Conservation (phyloP, 2,329 filamentous ascomycete genomes). For the Cylindrodendrum hubeiense region DNA sequence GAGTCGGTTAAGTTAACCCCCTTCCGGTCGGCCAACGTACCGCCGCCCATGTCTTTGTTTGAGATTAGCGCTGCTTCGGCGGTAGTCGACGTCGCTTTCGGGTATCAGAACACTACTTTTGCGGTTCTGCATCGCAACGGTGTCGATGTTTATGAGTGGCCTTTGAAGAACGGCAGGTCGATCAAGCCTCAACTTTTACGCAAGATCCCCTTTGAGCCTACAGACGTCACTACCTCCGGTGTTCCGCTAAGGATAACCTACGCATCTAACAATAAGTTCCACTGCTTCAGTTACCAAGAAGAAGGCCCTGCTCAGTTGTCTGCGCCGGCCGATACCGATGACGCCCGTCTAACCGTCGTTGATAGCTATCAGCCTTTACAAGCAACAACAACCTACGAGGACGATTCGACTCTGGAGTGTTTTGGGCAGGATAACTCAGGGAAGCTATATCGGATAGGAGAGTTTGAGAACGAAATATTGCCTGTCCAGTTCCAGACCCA, state of each 20-base stretch:
- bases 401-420: constrained; percentile 45
- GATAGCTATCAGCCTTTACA: constrained; percentile 39
- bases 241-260: constrained; percentile 50
- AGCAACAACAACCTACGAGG: constrained; percentile 50
- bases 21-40: constrained; percentile 84
- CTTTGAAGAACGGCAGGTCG: constrained; percentile 68
- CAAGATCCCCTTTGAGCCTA: constrained; percentile 54
- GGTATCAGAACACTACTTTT: constrained; percentile 72
- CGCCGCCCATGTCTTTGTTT: constrained; percentile 91
- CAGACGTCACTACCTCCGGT: constrained; percentile 33
- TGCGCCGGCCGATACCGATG: constrained; percentile 32
- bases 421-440: constrained; percentile 62
- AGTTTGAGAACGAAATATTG: constrained; percentile 49
- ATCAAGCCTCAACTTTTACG: constrained; percentile 56
- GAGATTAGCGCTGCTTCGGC: constrained; percentile 74
- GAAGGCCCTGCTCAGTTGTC: constrained; percentile 39
- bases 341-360: constrained; percentile 31
- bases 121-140: constrained; percentile 77
- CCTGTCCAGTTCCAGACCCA: constrained; percentile 57
- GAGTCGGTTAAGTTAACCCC: constrained; percentile 85
- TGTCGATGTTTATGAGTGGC: constrained; percentile 79
- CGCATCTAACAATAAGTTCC: constrained; percentile 43
- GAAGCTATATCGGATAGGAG: constrained; percentile 56
- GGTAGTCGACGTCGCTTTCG: constrained; percentile 81
- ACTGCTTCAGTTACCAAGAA: constrained; percentile 49